Evolutionary conservation across 768 basidiomycete species (phyloP).

Genomic region (Leccinum boreale): DNA sequence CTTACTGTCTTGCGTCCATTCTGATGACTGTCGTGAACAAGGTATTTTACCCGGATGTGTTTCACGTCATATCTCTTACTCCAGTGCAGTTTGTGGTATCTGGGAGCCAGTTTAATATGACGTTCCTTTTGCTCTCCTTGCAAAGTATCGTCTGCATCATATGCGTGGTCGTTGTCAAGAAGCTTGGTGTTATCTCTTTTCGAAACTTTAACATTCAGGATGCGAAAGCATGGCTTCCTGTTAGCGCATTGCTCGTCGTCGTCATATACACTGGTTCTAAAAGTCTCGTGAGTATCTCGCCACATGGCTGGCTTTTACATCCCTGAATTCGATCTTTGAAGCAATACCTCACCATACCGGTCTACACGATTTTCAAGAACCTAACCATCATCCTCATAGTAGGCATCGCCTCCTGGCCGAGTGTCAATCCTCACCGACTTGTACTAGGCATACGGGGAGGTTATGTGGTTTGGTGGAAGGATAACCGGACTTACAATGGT

Average conservation of each 20-base stretch:
- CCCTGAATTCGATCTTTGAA: constrained; percentile 30
- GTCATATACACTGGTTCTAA: constrained; percentile 99
- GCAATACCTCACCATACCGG: constrained; percentile 97
- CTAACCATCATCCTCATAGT: constrained; percentile 98
- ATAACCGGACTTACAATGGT: constrained; percentile 85
- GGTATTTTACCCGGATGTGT: constrained; percentile 39
- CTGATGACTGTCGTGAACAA: constrained; percentile 98
- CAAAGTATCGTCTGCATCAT: constrained; percentile 85
- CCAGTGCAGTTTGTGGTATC: constrained; percentile 84
- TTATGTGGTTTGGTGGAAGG: constrained; percentile 91
- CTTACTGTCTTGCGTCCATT: constrained; percentile 91
- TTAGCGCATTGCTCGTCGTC: constrained; percentile 85
- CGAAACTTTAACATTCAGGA: constrained; percentile 78
- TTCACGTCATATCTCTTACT: constrained; percentile 1
- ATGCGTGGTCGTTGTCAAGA: constrained; percentile 75
- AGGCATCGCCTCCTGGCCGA: constrained; percentile 26
- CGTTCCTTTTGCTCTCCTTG: constrained; percentile 87
- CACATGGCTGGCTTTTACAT: background rate
- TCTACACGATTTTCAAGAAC: constrained; percentile 99
- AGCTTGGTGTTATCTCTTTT: constrained; percentile 75
- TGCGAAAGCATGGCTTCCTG: constrained; percentile 92
- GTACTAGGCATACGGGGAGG: constrained; percentile 90
- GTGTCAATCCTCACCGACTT: constrained; percentile 1
- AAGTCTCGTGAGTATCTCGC: constrained; percentile 69
- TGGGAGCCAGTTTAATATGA: constrained; percentile 93